Evolutionary conservation across 768 basidiomycete genomes (phyloP).

Genomic region (Tricholoma flavovirens): DNA sequence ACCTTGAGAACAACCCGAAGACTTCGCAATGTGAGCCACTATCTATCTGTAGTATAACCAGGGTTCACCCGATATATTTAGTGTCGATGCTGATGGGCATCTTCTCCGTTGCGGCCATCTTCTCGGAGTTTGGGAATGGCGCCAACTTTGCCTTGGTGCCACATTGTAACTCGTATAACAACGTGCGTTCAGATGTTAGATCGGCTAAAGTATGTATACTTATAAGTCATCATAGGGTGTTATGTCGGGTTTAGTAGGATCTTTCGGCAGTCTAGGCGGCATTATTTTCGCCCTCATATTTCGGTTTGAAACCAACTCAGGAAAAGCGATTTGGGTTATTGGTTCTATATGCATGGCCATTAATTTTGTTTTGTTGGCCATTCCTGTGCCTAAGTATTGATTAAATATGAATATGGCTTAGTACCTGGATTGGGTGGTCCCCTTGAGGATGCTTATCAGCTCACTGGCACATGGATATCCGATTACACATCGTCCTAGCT

Average conservation of each 20-base stretch:
- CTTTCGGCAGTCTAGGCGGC: conserved; percentile 37
- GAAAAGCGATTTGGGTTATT: conserved; percentile 42
- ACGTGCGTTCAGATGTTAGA: conserved; percentile 9
- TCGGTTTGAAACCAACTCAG: conserved; percentile 35
- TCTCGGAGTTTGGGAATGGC: conserved; percentile 43
- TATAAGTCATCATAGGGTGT: conserved; percentile 18
- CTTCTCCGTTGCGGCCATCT: conserved; percentile 34
- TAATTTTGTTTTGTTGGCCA: conserved; percentile 18
- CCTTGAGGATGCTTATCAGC: background rate
- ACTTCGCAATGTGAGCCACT: conserved; percentile 30
- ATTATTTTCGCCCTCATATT: conserved; percentile 44
- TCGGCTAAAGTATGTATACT: background rate
- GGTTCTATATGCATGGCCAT: conserved; percentile 35
- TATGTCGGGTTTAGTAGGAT: conserved; percentile 33
- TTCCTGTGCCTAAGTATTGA: conserved; percentile 23
- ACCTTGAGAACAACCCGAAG: conserved; percentile 21
- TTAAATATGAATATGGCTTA: conserved; percentile 9
- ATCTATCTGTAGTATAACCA: too few species aligned
- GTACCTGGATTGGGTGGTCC: background rate
- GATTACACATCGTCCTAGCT: too few species aligned
- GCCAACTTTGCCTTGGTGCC: conserved; percentile 47
- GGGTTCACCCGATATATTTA: background rate
- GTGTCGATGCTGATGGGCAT: conserved; percentile 34
- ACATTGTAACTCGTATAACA: conserved; percentile 40
- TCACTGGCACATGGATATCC: too few species aligned